These are phyloP conservation scores for Colletotrichum horii DNA, from an alignment of 2,329 filamentous ascomycete genomes.

Conservation along the genomic window DNA sequence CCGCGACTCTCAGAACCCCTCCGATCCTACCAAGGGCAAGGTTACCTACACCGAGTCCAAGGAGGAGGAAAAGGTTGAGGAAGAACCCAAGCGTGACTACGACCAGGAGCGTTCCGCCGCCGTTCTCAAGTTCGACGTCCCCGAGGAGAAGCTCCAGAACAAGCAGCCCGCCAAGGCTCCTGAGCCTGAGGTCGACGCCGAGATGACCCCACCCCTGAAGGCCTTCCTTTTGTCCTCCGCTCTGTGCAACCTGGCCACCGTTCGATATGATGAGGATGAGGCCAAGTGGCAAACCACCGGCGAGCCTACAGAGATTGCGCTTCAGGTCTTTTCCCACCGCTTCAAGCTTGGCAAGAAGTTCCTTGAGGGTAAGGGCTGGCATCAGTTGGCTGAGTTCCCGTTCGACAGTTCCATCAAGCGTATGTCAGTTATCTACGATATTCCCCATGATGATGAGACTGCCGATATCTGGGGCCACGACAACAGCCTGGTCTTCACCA, in stretches of 20 bases:
- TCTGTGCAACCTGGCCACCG: constrained; percentile 70
- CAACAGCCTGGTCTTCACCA: constrained; percentile 63
- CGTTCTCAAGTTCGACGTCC: constrained; percentile 67
- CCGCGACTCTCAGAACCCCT: constrained; percentile 64
- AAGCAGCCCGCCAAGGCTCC: constrained; percentile 31
- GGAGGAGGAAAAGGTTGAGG: constrained; percentile 37
- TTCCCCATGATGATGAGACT: constrained; percentile 41
- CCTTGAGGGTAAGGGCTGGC: constrained; percentile 60
- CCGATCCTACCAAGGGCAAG: constrained; percentile 63
- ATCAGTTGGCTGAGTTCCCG: constrained; percentile 73
- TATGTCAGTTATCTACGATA: constrained; percentile 77
- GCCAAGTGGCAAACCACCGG: constrained; percentile 70
- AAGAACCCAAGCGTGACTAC: constrained; percentile 53
- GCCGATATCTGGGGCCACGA: constrained; percentile 41
- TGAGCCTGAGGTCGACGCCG: constrained; percentile 40
- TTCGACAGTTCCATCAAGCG: constrained; percentile 81
- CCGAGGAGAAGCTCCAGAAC: constrained; percentile 56
- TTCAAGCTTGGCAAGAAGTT: constrained; percentile 65
- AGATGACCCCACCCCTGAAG: constrained; percentile 54
- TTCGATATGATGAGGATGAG: constrained; percentile 59
- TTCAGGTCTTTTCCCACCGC: constrained; percentile 76
- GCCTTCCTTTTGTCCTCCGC: constrained; percentile 61
- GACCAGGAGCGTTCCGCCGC: constrained; percentile 65
- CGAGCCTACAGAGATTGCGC: constrained; percentile 77
- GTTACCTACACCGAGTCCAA: constrained; percentile 51